Evolutionary conservation across 1,284 basidiomycete genomes (phyloP).

Genomic region (Ustilago hordei): DNA sequence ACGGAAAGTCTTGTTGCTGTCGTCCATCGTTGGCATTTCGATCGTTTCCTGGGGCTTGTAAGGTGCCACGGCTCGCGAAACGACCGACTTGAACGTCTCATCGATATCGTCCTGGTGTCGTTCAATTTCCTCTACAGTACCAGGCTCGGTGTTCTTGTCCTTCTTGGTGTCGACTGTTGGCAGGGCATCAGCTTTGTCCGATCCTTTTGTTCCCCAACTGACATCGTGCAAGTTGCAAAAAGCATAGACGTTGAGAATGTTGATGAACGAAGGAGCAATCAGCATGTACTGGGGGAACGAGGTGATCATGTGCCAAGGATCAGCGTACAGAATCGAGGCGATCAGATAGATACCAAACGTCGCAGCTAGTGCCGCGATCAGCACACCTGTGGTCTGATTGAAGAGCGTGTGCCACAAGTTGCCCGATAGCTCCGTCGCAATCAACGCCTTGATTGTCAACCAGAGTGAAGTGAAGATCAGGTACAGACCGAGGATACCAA

Average conservation of each 20-base stretch:
- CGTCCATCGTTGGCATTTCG: conserved; percentile 82
- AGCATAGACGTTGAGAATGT: conserved; percentile 93
- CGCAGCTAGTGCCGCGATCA: conserved; percentile 66
- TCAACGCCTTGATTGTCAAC: conserved; percentile 61
- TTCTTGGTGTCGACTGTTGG: conserved; percentile 82
- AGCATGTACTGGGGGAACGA: conserved; percentile 89
- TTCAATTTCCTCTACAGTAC: conserved; percentile 75
- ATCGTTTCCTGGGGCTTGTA: conserved; percentile 77
- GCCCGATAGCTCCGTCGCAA: conserved; percentile 19
- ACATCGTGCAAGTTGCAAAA: conserved; percentile 78
- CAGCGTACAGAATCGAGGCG: conserved; percentile 90
- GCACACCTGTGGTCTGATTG: conserved; percentile 60
- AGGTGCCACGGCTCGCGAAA: conserved; percentile 89
- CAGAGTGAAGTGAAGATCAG: conserved; percentile 65
- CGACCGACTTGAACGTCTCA: conserved; percentile 91
- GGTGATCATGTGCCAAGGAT: conserved; percentile 99
- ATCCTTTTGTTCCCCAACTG: conserved; percentile 95
- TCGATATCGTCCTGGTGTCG: conserved; percentile 84
- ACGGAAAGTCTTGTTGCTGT: conserved; percentile 70
- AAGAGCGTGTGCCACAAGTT: conserved; percentile 51
- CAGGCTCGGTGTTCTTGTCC: conserved; percentile 78
- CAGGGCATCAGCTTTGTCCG: conserved; percentile 93
- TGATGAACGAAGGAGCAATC: conserved; percentile 89
- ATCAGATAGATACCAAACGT: conserved; percentile 73
- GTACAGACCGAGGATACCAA: conserved; percentile 67